A percentile compares a stretch with the other conserved stretches of the same genome.
Evolutionary conservation across 2,329 filamentous ascomycete species (phyloP).

Genomic region (Rhynchosporium secalis): DNA sequence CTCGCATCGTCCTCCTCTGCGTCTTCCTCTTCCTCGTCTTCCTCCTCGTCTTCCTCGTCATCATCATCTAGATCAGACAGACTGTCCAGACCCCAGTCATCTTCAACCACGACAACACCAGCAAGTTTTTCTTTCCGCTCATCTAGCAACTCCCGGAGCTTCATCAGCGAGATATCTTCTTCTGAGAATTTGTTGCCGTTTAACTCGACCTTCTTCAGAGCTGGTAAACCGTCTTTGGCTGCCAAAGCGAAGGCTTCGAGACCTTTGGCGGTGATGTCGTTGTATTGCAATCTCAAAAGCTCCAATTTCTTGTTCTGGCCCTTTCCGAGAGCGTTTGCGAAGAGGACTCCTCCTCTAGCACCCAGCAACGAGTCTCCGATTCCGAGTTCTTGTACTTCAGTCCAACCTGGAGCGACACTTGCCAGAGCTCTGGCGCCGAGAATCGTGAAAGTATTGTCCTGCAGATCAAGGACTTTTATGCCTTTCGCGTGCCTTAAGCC

Average conservation of each 20-base stretch:
- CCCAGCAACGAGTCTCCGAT: conserved; percentile 86
- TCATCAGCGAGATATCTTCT: conserved; percentile 71
- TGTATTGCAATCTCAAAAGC: conserved; percentile 83
- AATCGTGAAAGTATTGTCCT: conserved; percentile 95
- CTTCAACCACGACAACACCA: conserved; percentile 68
- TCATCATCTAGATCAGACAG: conserved; percentile 79
- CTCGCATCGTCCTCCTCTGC: conserved; percentile 63
- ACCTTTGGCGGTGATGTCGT: conserved; percentile 82
- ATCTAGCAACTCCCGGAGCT: conserved; percentile 70
- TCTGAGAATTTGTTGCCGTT: conserved; percentile 96
- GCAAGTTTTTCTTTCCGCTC: conserved; percentile 73
- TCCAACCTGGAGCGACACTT: conserved; percentile 72
- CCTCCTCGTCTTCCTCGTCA: conserved; percentile 67
- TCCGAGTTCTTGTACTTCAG: conserved; percentile 75
- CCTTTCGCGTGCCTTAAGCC: conserved; percentile 71
- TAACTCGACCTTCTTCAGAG: conserved; percentile 81
- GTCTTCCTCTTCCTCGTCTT: conserved; percentile 57
- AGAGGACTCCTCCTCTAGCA: conserved; percentile 70
- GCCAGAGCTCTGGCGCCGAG: conserved; percentile 77
- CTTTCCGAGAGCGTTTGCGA: conserved; percentile 71
- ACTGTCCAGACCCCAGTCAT: conserved; percentile 82
- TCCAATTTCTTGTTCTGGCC: conserved; percentile 80
- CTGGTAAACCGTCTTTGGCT: conserved; percentile 67
- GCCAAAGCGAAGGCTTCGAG: conserved; percentile 71
- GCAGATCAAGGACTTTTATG: conserved; percentile 80